These are phyloP conservation scores for Acrocalymma vagum DNA, from an alignment of 2,329 filamentous ascomycete species.

Conservation along the genomic window DNA sequence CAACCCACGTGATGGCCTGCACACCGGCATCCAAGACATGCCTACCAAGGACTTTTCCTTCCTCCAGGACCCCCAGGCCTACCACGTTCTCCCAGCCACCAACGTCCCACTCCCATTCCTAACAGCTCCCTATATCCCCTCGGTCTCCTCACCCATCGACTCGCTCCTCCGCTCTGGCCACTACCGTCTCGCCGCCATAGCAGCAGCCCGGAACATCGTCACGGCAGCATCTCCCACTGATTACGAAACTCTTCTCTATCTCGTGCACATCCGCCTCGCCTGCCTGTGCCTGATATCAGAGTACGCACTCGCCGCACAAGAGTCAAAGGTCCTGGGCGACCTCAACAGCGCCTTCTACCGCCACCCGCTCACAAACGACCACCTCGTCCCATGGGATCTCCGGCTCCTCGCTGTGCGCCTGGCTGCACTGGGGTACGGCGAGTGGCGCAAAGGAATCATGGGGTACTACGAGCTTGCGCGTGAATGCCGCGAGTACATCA, in stretches of 20 bases:
- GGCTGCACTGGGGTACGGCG: slow-evolving; percentile 85
- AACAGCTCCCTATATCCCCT: slow-evolving; percentile 70
- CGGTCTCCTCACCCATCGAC: slow-evolving; percentile 67
- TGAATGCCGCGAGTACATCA: slow-evolving; percentile 73
- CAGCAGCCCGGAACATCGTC: slow-evolving; percentile 69
- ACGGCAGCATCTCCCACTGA: slow-evolving; percentile 62
- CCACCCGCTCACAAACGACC: slow-evolving; percentile 55
- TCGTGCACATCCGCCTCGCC: slow-evolving; percentile 83
- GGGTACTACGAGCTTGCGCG: slow-evolving; percentile 87
- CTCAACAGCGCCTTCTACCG: slow-evolving; percentile 62
- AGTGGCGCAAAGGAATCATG: slow-evolving; percentile 84
- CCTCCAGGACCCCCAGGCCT: slow-evolving; percentile 81
- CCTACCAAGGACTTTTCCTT: slow-evolving; percentile 79
- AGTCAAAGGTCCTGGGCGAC: slow-evolving; percentile 70
- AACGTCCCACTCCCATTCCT: slow-evolving; percentile 72
- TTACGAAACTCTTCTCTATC: slow-evolving; percentile 72
- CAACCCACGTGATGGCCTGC: slow-evolving; percentile 27
- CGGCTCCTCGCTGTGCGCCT: slow-evolving; percentile 83
- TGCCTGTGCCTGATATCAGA: slow-evolving; percentile 83
- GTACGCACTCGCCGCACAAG: slow-evolving; percentile 63
- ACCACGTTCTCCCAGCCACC: slow-evolving; percentile 78
- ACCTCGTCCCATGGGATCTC: slow-evolving; percentile 85
- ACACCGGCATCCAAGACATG: slow-evolving; percentile 37
- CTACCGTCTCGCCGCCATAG: slow-evolving; percentile 80
- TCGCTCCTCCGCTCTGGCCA: slow-evolving; percentile 76